Evolutionary conservation across 768 basidiomycete genomes (phyloP), one percentile per base, ranked within the genome.

Genomic region (Rhizopogon rudus): DNA sequence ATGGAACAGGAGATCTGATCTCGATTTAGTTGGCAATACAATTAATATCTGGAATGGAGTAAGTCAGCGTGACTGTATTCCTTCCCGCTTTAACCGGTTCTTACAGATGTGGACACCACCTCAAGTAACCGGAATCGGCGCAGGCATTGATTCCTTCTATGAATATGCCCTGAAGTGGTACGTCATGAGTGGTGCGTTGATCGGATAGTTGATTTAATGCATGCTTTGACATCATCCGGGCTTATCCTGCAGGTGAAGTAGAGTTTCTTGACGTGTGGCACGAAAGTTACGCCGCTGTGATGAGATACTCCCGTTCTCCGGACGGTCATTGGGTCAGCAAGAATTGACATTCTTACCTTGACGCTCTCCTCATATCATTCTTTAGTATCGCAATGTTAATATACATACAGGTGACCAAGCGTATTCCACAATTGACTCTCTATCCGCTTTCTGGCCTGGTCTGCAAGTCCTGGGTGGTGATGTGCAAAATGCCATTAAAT

Each of bases 361-460:
- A 29, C 40, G 39, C 48, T 35, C 39, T 55, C 28, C 33, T 39
- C 57, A 53, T 17, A 53, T 44, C 42, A 8, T 40, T 22, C 13
- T 42, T 29, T 63, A 97, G 95, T 98, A 87, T 75, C 88, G 91
- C 44, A 84, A 80, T 22, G 84, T 94, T n/a, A 83, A 91, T 55
- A 89, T 94, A 72, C 73, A 82, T 49, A 82, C 75, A 29, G 93
- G 95, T 17, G 86, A 91, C 56, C 75, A 83, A 5, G 77, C 85
- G 6, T 91, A 86, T 64, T 73, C 78, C 44, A 88, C 86, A n/a
- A 76, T 96, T n/a, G 97, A 99, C 67, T 97, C 93, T 2, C 74
- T 99, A 14, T 92, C 93, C 2, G 94, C 97, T 1, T 99, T 98
- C 69, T 93, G 95, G 85, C 93, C 96, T n/a, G 97, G 95, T 20